Base-by-base conservation (phyloP, 371 early-diverging fungal species). In the Haplosporangium sp. region DNA sequence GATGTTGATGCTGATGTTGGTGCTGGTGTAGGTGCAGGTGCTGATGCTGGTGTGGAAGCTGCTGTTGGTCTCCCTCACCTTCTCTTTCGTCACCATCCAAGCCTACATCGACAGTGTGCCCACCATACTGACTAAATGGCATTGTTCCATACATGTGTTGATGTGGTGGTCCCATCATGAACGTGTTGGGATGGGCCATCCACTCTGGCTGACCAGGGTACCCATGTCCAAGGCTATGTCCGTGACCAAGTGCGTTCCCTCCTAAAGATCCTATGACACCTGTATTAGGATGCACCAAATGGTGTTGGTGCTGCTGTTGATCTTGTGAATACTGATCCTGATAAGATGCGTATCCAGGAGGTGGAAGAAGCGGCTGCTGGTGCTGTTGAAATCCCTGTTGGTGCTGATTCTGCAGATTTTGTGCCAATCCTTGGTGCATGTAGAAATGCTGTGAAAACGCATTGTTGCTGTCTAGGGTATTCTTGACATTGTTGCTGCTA, bases 161-260 rank as follows among this genome's bases (percentile, higher is more conserved):
- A 38, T 23, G 57, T 37, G 62, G 70, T 38, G 67, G 71, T 0
- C 69, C 73, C 68, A 79, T 64, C 55, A 64, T 55, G 48, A 79
- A 79, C 12, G 59, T 36, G 42, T 52, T 67, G 5, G 79, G 69
- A 40, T 67, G 79, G 9, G 54, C 73, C 40, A 77, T 56, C 79
- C 79, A 79, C 20, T 79, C 79, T 0, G 57, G 69, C 29, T 79
- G 79, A 38, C 20, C 62, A 11, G 62, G 72, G 50, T 72, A 72
- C 20, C 74, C 73, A 52, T 59, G 61, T 20, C 61, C 43, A n/a
- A 43, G 47, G 4, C 50, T 29, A 42, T 55, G 43, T 11, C 59
- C 63, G 20, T 53, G 60, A 1, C 59, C 57, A 42, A 59, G 23
- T n/a, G 41, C 41, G 21, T 37, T 51, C 5, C 45, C 53, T 0